Evolutionary conservation across 176 grass and related monocot species (phyloP).

Genomic region (Rhynchospora pubera): DNA sequence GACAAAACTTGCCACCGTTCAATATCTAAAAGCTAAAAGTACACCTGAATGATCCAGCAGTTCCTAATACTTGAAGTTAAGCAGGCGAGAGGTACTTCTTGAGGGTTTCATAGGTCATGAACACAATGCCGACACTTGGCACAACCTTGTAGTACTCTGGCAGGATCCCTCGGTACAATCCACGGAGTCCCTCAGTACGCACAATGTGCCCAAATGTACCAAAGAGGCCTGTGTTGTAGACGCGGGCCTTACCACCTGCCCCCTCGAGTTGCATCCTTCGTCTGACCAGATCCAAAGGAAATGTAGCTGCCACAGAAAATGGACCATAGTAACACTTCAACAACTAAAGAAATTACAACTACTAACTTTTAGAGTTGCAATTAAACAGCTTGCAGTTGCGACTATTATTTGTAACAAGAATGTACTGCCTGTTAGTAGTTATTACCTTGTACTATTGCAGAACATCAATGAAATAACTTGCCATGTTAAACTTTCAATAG

Average conservation of each 20-base stretch:
- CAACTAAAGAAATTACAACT: not conserved
- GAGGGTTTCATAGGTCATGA: constrained; percentile 88
- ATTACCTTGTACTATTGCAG: not conserved
- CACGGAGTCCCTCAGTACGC: constrained; percentile 53
- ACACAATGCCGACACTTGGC: constrained; percentile 82
- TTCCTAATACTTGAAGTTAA: constrained; percentile 37
- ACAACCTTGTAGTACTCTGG: constrained; percentile 95
- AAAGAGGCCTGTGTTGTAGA: constrained; percentile 65
- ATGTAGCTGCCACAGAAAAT: constrained; percentile 47
- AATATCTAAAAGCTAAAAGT: constrained; percentile 50
- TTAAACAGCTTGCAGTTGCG: not conserved
- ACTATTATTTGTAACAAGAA: not conserved
- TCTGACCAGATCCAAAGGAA: constrained; percentile 85
- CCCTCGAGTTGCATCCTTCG: constrained; percentile 90
- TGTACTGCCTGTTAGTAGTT: not conserved
- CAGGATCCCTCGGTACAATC: constrained; percentile 94
- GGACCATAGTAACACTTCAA: not conserved
- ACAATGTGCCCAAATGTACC: constrained; percentile 80
- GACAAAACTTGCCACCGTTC: constrained; percentile 44
- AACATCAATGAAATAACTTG: not conserved
- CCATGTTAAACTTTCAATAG: not conserved
- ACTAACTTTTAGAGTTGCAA: not conserved
- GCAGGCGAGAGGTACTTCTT: constrained; percentile 46
- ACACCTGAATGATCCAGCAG: constrained; percentile 31
- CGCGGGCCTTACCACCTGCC: constrained; percentile 60